Evolutionary conservation across 257 asterid species (phyloP), one percentile per base, ranked within the genome.

Genomic region (Solanum infundibuliforme): DNA sequence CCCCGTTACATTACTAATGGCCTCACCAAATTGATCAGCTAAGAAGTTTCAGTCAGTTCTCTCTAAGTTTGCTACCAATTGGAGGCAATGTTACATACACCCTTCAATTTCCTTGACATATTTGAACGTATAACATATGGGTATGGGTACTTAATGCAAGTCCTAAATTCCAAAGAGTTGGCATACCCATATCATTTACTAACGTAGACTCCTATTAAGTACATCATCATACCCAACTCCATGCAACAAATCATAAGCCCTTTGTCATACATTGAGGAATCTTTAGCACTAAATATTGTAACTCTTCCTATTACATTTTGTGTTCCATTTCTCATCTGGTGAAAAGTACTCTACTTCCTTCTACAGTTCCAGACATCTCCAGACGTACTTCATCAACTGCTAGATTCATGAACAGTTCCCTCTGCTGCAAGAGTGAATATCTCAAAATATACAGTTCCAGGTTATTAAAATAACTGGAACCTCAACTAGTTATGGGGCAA

Each of bases 401-500:
- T 75, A 75, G 83, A 38, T 38, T 75, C 83, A 77, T 77, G 23
- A 41, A 77, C 84, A 25, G 58, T 46, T 32, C 60, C 36, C 36
- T 77, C 62, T 39, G 62, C 36, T 77, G 84, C 65, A 77, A 41
- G 62, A 77, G 36, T 77, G 62, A 76, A 25, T 77, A 13, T 41
- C 34, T 41, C 84, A 77, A 77, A 39, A n/a, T 25, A 75, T 41
- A 77, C 58, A n/a, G 83, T 76, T 39, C 84, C 35, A n/a, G 36
- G 84, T 41, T 39, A 43, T 39, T 82, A 85, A 76, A 86, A 86
- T 20, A 88, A 35, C 36, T 77, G 85, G 85, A 81, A 81, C 85
- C 68, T 46, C 39, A 81, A 46, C 68, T 81, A 81, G 68, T 81
- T 46, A 27, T 10, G 39, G 65, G 39, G 68, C 13, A 46, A 25